Evolutionary conservation across 805 yeast species (phyloP).

Genomic region (Kodamaea fukazawae): DNA sequence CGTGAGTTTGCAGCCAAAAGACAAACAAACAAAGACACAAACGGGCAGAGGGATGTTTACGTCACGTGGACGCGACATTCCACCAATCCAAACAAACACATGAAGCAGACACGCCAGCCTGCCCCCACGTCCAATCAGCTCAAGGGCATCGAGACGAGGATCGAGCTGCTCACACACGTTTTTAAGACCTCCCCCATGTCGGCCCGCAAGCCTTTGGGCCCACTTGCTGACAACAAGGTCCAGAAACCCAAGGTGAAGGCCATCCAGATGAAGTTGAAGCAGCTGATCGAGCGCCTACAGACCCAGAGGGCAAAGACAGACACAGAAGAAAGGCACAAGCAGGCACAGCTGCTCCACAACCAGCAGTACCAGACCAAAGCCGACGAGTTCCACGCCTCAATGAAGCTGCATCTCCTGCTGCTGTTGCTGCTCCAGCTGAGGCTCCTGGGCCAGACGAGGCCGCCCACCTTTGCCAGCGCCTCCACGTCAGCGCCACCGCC

Average conservation of each 20-base stretch:
- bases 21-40: too few relatives aligned
- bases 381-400: too few relatives aligned
- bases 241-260: constrained; percentile 1
- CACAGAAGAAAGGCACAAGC: constrained; percentile 1
- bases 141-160: constrained; percentile 20
- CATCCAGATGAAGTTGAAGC: too few relatives aligned
- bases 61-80: too few relatives aligned
- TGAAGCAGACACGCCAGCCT: constrained; percentile 3
- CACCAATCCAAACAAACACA: too few relatives aligned
- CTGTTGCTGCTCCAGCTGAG: constrained; percentile 1
- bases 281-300: too few relatives aligned
- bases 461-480: not conserved
- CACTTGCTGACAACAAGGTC: constrained; percentile 12
- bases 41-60: too few relatives aligned
- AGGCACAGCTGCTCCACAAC: too few relatives aligned
- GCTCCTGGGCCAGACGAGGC: not conserved
- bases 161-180: constrained; percentile 15
- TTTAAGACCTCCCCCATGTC: constrained; percentile 8
- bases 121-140: constrained; percentile 12
- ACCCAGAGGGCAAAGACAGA: too few relatives aligned
- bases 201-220: constrained; percentile 15
- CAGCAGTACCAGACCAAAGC: too few relatives aligned
- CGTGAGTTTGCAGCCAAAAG: too few relatives aligned
- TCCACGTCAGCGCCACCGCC: not conserved
- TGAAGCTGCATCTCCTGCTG: constrained; percentile 1